phyloP scores from a whole-genome alignment of 176 grass and related monocot genomes.

The Musa acuminata region DNA sequence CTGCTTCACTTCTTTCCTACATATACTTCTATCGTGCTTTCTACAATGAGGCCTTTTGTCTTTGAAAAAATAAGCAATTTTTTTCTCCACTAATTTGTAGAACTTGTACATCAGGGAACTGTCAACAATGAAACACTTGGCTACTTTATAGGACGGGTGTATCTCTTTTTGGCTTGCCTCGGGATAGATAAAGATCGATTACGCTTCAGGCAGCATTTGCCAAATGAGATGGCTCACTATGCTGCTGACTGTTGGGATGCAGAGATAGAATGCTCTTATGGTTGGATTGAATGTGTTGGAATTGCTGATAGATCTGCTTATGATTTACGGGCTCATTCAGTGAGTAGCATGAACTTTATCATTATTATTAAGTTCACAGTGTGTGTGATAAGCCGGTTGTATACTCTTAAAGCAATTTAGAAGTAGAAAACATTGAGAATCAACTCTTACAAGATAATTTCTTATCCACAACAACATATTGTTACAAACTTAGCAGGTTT shows the following conservation, averaged over 20 bases:
- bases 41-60: background rate
- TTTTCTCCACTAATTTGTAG: background rate
- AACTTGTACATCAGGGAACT: slow-evolving; percentile 33
- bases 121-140: slow-evolving; percentile 94
- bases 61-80: background rate
- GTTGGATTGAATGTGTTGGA: slow-evolving; percentile 98
- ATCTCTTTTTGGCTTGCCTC: slow-evolving; percentile 69
- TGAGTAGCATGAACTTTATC: background rate
- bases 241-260: slow-evolving; percentile 99
- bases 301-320: slow-evolving; percentile 97
- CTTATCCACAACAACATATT: no score
- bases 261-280: slow-evolving; percentile 93
- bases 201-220: slow-evolving; percentile 78
- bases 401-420: background rate
- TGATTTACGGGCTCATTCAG: slow-evolving; percentile 78
- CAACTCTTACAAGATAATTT: no score
- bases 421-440: background rate
- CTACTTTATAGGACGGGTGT: slow-evolving; percentile 88
- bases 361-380: background rate
- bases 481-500: no score
- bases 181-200: slow-evolving; percentile 84
- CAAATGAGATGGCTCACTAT: slow-evolving; percentile 99
- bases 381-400: no score
- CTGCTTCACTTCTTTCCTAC: background rate
- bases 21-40: background rate